phyloP scores from a whole-genome alignment of 306 rosid genomes.

The Gillenia trifoliata region DNA sequence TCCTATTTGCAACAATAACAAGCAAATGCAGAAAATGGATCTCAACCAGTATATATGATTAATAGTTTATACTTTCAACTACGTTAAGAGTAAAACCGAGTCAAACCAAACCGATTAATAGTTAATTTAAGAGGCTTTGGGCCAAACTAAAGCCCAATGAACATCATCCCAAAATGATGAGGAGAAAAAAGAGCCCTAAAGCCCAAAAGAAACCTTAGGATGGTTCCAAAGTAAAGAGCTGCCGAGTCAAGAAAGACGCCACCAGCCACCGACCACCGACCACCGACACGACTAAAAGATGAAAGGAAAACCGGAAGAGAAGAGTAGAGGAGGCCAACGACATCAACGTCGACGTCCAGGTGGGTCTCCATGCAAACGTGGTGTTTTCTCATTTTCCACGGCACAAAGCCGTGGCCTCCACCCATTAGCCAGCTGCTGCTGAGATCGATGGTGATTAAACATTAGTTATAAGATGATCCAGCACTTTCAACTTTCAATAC shows the following conservation, averaged over 20 bases:
- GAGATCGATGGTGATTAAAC: neutral
- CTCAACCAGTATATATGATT: too few relatives aligned
- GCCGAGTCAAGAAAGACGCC: neutral
- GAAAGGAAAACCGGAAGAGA: neutral
- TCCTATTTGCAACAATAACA: too few relatives aligned
- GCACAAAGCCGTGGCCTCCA: neutral
- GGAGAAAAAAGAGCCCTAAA: neutral
- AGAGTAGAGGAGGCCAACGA: neutral
- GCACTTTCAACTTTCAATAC: neutral
- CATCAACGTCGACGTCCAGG: neutral
- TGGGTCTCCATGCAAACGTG: neutral
- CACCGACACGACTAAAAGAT: neutral
- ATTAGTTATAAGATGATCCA: neutral
- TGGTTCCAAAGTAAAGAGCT: neutral
- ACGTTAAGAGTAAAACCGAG: neutral
- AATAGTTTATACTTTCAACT: neutral
- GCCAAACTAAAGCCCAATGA: neutral
- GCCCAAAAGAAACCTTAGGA: neutral
- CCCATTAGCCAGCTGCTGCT: neutral
- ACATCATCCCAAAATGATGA: neutral
- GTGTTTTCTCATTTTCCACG: neutral
- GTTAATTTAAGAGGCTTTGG: neutral
- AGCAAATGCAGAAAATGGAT: too few relatives aligned
- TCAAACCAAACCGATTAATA: neutral
- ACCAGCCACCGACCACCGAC: neutral